A percentile compares a stretch with the other conserved stretches of the same genome.
These are phyloP conservation scores for Oryza meridionalis DNA, from an alignment of 176 grass and related monocot species.

Conservation along the genomic window DNA sequence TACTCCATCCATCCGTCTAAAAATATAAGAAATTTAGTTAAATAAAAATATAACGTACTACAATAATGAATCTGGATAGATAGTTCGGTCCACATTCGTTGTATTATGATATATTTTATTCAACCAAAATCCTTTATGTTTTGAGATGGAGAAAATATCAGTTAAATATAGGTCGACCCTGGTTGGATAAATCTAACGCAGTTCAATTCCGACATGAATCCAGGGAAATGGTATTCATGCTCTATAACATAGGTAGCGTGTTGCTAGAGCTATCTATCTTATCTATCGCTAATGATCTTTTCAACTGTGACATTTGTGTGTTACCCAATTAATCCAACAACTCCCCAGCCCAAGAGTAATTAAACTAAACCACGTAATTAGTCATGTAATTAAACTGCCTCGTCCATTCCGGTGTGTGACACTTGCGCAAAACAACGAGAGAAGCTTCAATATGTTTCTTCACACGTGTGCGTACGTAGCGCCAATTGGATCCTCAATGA, in stretches of 20 bases:
- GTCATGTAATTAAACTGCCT: background rate
- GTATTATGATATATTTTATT: too few relatives aligned
- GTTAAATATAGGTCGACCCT: background rate
- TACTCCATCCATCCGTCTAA: too few relatives aligned
- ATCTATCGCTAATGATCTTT: background rate
- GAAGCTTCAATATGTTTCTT: background rate
- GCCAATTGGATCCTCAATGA: background rate
- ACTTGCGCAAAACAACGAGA: constrained; percentile 2
- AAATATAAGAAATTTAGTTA: too few relatives aligned
- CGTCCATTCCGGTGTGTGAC: background rate
- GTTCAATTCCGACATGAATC: background rate
- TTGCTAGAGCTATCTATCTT: too few relatives aligned
- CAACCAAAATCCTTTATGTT: too few relatives aligned
- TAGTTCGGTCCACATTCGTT: too few relatives aligned
- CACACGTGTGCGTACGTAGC: background rate
- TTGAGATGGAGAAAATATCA: too few relatives aligned
- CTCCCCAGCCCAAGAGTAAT: background rate
- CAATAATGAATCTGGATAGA: too few relatives aligned
- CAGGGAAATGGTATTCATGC: background rate
- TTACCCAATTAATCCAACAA: background rate
- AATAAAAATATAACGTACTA: too few relatives aligned
- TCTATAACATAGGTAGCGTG: background rate
- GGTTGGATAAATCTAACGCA: background rate
- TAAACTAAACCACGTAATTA: background rate
- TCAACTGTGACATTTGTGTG: background rate